These are phyloP conservation scores for Candida namnaoensis DNA, from an alignment of 805 yeast species.

Conservation along the genomic window DNA sequence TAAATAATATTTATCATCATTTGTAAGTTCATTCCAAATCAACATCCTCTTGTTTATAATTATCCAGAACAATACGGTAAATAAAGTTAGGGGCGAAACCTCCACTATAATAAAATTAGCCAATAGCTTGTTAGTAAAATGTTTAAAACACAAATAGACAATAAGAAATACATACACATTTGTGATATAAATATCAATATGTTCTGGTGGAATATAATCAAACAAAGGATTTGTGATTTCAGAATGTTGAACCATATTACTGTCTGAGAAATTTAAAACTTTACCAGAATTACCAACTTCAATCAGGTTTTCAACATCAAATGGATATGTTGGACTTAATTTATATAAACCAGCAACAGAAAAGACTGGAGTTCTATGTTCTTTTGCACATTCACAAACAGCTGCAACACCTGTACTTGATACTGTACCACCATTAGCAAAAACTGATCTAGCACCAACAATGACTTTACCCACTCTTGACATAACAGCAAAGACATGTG, in stretches of 20 bases:
- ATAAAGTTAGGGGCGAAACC: slow-evolving; percentile 96
- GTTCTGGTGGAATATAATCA: slow-evolving; percentile 90
- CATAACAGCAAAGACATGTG: slow-evolving; percentile 92
- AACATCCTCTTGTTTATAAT: slow-evolving; percentile 82
- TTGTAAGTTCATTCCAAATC: slow-evolving; percentile 31
- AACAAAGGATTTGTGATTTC: slow-evolving; percentile 82
- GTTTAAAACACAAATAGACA: background rate
- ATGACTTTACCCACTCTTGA: slow-evolving; percentile 94
- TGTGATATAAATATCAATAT: slow-evolving; percentile 88
- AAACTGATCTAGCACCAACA: slow-evolving; percentile 85
- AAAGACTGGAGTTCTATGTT: slow-evolving; percentile 91
- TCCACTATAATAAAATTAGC: slow-evolving; percentile 32
- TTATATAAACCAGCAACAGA: slow-evolving; percentile 93
- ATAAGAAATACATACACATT: slow-evolving; percentile 41
- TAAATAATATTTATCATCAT: too few relatives aligned
- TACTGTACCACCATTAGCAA: slow-evolving; percentile 93
- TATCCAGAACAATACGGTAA: slow-evolving; percentile 90
- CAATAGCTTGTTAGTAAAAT: slow-evolving; percentile 1
- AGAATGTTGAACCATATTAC: slow-evolving; percentile 59
- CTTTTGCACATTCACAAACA: slow-evolving; percentile 93
- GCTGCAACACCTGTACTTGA: slow-evolving; percentile 86
- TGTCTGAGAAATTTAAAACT: slow-evolving; percentile 69
- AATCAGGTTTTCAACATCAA: slow-evolving; percentile 71
- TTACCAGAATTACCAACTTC: slow-evolving; percentile 94
- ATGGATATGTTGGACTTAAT: slow-evolving; percentile 87